Evolutionary conservation across 1,139 yeast species (phyloP).

Genomic region (Taiozyma sp.): DNA sequence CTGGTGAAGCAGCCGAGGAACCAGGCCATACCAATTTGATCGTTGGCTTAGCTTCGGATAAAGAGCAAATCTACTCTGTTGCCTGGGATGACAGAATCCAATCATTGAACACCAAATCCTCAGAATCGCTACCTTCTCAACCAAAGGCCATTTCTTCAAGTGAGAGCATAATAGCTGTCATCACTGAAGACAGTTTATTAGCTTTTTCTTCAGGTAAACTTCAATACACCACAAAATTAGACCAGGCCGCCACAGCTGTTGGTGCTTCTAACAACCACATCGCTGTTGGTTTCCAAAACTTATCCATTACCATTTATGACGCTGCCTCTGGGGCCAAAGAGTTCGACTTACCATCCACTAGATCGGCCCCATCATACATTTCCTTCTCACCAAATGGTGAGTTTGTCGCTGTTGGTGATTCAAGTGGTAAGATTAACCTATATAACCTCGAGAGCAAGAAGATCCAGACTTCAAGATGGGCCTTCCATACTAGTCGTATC

Average conservation of each 20-base stretch:
- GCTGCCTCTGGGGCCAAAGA: slow-evolving; percentile 25
- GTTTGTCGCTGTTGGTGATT: slow-evolving; percentile 80
- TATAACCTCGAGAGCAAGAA: slow-evolving; percentile 52
- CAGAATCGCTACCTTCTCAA: slow-evolving; percentile 46
- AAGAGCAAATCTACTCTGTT: slow-evolving; percentile 41
- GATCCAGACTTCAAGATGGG: slow-evolving; percentile 87
- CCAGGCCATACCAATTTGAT: slow-evolving; percentile 56
- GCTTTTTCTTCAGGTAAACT: slow-evolving; percentile 23
- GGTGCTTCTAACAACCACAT: slow-evolving; percentile 38
- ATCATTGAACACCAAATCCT: slow-evolving; percentile 27
- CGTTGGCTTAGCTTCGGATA: slow-evolving; percentile 34
- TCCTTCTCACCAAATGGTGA: slow-evolving; percentile 69
- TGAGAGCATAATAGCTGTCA: slow-evolving; percentile 30
- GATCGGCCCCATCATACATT: slow-evolving; percentile 59
- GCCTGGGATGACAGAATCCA: slow-evolving; percentile 91
- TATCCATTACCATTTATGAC: slow-evolving; percentile 30
- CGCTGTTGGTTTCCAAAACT: slow-evolving; percentile 45
- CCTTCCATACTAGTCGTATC: slow-evolving; percentile 85
- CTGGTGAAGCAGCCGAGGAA: slow-evolving; percentile 33
- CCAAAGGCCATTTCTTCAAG: slow-evolving; percentile 51
- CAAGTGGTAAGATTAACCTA: slow-evolving; percentile 75
- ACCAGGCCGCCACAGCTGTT: slow-evolving; percentile 35
- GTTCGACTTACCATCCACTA: slow-evolving; percentile 42
- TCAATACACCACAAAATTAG: slow-evolving; percentile 24
- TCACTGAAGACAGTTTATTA: slow-evolving; percentile 29